A percentile compares a stretch with the other conserved stretches of the same genome.
Evolutionary conservation across 2,329 filamentous ascomycete genomes (phyloP).

Genomic region (Purpureocillium lavendulum): DNA sequence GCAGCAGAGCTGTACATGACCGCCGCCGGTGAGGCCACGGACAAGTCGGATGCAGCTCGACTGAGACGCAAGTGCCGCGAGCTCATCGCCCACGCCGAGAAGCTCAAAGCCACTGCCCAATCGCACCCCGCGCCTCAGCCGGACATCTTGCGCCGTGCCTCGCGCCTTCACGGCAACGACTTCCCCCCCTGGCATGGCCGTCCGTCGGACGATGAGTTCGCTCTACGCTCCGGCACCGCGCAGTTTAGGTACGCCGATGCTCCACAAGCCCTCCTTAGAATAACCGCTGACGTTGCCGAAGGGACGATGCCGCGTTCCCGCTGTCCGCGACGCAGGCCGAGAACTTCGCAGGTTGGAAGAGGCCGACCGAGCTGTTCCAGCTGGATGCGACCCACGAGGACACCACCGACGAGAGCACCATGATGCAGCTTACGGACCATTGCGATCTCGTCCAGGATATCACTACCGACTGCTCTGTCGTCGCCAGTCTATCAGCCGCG

Average conservation of each 20-base stretch:
- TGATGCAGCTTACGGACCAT: conserved; percentile 49
- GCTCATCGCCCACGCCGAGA: conserved; percentile 64
- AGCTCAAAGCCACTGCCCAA: conserved; percentile 48
- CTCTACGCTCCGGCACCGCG: conserved; percentile 34
- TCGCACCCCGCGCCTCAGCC: background rate
- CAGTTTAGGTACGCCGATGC: conserved; percentile 53
- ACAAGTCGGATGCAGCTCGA: conserved; percentile 54
- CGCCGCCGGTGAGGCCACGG: conserved; percentile 55
- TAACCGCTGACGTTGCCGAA: conserved; percentile 22
- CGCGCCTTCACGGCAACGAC: conserved; percentile 70
- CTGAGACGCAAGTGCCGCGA: conserved; percentile 61
- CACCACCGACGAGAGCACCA: conserved; percentile 22
- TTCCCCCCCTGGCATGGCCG: conserved; percentile 78
- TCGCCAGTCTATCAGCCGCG: conserved; percentile 84
- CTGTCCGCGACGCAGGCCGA: conserved; percentile 67
- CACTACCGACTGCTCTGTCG: conserved; percentile 93
- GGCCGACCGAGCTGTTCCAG: conserved; percentile 57
- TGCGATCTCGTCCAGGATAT: conserved; percentile 92
- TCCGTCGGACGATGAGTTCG: conserved; percentile 55
- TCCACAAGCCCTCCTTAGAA: background rate
- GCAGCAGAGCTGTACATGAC: conserved; percentile 78
- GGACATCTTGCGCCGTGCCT: conserved; percentile 61
- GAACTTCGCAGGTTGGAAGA: conserved; percentile 78
- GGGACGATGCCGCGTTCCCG: conserved; percentile 60
- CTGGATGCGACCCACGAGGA: conserved; percentile 15